Percentiles rank a stretch among this genome's conserved stretches.
These are phyloP conservation scores for Lactifluus echinatus DNA, from an alignment of 768 basidiomycete genomes.

Conservation along the genomic window DNA sequence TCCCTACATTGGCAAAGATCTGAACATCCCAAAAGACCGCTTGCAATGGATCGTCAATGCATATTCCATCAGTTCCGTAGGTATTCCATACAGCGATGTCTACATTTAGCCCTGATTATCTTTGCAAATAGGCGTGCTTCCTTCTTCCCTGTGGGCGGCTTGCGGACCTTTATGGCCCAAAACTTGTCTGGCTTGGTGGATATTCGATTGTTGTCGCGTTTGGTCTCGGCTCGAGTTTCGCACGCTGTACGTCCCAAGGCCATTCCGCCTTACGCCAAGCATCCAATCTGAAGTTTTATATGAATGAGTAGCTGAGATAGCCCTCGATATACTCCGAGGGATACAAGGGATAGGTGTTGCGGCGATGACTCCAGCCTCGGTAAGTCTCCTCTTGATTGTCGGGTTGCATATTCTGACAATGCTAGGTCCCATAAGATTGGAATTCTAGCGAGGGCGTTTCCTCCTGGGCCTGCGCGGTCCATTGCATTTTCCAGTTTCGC, in stretches of 20 bases:
- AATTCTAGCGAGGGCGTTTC: slow-evolving; percentile 74
- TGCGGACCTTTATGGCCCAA: slow-evolving; percentile 73
- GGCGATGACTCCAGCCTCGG: slow-evolving; percentile 65
- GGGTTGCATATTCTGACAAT: slow-evolving; percentile 1
- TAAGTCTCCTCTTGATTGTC: slow-evolving; percentile 28
- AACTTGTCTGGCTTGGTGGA: slow-evolving; percentile 56
- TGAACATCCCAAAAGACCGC: slow-evolving; percentile 40
- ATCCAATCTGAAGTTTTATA: background rate
- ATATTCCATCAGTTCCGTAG: slow-evolving; percentile 59
- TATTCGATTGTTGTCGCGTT: slow-evolving; percentile 44
- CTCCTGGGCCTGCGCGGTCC: slow-evolving; percentile 55
- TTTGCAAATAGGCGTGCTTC: slow-evolving; percentile 65
- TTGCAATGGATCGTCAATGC: slow-evolving; percentile 65
- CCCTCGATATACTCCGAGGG: slow-evolving; percentile 63
- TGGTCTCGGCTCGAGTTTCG: slow-evolving; percentile 57
- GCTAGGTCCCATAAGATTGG: slow-evolving; percentile 43
- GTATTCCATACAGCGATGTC: slow-evolving; percentile 15
- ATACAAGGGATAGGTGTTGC: slow-evolving; percentile 77
- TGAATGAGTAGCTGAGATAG: slow-evolving; percentile 41
- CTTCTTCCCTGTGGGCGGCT: slow-evolving; percentile 70
- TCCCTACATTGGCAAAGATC: slow-evolving; percentile 29
- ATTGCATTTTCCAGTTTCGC: slow-evolving; percentile 77
- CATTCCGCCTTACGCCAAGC: background rate
- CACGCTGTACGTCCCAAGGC: slow-evolving; percentile 39
- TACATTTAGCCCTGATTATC: background rate